Conservation (phyloP, 169 alveolate genomes). For the Miamiensis avidus region DNA sequence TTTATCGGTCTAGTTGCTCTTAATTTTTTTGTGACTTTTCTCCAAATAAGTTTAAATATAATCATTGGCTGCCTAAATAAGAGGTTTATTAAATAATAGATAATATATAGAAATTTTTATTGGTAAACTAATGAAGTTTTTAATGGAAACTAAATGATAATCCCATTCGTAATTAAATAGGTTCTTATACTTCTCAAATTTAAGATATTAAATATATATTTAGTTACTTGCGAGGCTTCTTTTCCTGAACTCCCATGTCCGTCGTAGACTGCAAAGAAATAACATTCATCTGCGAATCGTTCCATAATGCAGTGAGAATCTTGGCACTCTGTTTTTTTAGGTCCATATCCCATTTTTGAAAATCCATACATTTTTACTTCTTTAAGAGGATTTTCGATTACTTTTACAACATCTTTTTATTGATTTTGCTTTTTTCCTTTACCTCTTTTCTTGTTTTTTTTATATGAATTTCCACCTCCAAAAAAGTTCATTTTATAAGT, state of each 20-base stretch:
- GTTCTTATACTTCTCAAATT: too few species aligned
- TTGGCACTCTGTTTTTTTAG: constrained; percentile 48
- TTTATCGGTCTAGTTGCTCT: constrained; percentile 37
- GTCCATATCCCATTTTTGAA: constrained; percentile 50
- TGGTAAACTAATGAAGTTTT: not conserved
- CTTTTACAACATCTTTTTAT: constrained; percentile 11
- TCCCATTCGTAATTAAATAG: too few species aligned
- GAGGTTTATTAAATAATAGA: too few species aligned
- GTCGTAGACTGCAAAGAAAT: constrained; percentile 65
- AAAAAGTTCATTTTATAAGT: constrained; percentile 45
- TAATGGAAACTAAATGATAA: not conserved
- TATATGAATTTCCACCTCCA: constrained; percentile 33
- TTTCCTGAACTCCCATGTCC: constrained; percentile 71
- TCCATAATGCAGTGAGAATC: constrained; percentile 49
- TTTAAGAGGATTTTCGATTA: constrained; percentile 34
- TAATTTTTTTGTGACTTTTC: constrained; percentile 50
- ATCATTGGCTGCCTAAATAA: constrained; percentile 53
- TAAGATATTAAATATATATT: too few species aligned
- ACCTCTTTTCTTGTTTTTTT: constrained; percentile 28
- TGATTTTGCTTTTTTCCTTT: constrained; percentile 33
- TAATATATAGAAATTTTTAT: too few species aligned
- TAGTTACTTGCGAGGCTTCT: constrained; percentile 42
- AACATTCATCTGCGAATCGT: constrained; percentile 36
- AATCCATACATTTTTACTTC: constrained; percentile 41
- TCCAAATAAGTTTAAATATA: constrained; percentile 47